Conservation (phyloP, 1,284 basidiomycete species). For the Hypsizygus ulmarius region DNA sequence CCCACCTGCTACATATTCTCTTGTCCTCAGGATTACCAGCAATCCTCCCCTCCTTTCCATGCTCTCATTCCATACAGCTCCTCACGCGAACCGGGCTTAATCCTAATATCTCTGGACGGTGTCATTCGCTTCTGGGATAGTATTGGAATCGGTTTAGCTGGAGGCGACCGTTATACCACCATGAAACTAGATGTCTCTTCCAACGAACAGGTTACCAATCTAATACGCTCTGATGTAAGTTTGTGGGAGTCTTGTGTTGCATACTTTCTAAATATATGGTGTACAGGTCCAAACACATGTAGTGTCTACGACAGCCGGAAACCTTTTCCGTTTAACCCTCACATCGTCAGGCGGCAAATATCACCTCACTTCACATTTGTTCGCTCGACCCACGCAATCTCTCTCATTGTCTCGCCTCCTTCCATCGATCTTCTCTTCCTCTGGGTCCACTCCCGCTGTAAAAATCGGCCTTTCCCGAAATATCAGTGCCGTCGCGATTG, state of each 20-base stretch:
- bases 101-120: conserved; percentile 64
- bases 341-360: conserved; percentile 68
- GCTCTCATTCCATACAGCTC: conserved; percentile 65
- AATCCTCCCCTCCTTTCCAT: conserved; percentile 55
- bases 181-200: conserved; percentile 49
- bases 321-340: conserved; percentile 61
- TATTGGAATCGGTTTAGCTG: conserved; percentile 76
- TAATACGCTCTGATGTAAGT: conserved; percentile 61
- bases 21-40: conserved; percentile 51
- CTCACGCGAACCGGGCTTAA: conserved; percentile 75
- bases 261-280: conserved; percentile 9
- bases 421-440: conserved; percentile 50
- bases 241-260: conserved; percentile 3
- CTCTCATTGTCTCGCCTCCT: conserved; percentile 58
- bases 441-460: conserved; percentile 22
- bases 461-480: conserved; percentile 44
- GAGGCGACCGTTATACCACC: conserved; percentile 66
- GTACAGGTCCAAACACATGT: conserved; percentile 63
- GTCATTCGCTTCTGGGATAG: conserved; percentile 77
- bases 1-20: conserved; percentile 83
- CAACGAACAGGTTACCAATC: conserved; percentile 61
- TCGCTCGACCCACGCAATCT: conserved; percentile 54
- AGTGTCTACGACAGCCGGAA: conserved; percentile 63
- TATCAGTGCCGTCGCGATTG: conserved; percentile 57
- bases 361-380: conserved; percentile 52